Evolutionary conservation across 169 alveolate genomes (phyloP), one percentile per base, ranked within the genome.

Genomic region (Plasmodium yoelii): DNA sequence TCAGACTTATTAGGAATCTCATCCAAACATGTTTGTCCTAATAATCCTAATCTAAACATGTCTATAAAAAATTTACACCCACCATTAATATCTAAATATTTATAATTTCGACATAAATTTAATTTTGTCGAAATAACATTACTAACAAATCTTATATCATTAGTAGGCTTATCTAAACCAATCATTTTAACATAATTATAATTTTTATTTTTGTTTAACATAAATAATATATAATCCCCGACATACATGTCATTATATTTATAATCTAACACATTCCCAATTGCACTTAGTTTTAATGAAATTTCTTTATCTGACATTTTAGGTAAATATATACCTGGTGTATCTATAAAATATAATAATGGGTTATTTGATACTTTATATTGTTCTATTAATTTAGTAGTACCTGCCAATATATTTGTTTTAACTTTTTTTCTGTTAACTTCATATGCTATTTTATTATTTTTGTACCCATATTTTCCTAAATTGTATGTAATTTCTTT

Each of bases 181-280:
- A 94, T 82, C 28, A 92, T 61, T 53, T 93, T 89, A 13, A 92
- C 95, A 60, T 95, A 95, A 18, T 67, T 59, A 61, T 93, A 92
- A 24, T 49, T n/a, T 24, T 82, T 59, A 39, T 75, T 61, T 87
- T 94, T 92, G 61, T 96, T 96, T 9, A 95, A 71, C 19, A 39
- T 80, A 64, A 67, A 95, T 19, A 95, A 87, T 18, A 94, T 53
- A 55, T 92, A 96, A 64, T 94, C 97, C 15, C 95, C 94, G 4
- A 94, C 94, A 49, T 80, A 64, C 84, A 92, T 94, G 15, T 91
- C 89, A 26, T 94, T 97, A 28, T 95, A 92, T 12, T 95, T 90
- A 13, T 95, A 96, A 87, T 97, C 98, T 60, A 95, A 91, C 3
- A 95, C 93, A 49, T 91, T 88, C 15, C 96, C 97, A 34, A 95